Evolutionary conservation across 106 monocot genomes (phyloP).

Genomic region (Cymbidium sinense): DNA sequence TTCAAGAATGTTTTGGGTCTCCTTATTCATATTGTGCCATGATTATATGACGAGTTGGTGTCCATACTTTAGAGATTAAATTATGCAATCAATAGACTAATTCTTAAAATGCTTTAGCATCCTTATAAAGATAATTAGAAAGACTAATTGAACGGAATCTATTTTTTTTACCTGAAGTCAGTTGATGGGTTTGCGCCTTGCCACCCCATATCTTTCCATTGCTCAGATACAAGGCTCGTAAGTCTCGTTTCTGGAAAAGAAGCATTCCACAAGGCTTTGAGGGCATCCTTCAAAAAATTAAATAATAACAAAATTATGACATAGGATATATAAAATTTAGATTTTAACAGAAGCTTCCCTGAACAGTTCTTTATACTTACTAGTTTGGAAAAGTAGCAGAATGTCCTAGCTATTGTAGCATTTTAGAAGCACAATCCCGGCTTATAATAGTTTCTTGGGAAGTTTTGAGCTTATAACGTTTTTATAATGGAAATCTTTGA

Average conservation of each 20-base stretch:
- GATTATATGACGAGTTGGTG: background rate
- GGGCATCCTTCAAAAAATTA: constrained; percentile 54
- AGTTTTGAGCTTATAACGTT: background rate
- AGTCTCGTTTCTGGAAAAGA: constrained; percentile 67
- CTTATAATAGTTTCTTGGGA: background rate
- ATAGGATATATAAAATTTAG: background rate
- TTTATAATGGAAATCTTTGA: background rate
- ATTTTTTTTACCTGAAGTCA: constrained; percentile 60
- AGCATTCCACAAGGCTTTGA: constrained; percentile 65
- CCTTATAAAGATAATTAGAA: background rate
- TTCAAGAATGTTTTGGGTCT: background rate
- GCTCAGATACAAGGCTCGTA: constrained; percentile 59
- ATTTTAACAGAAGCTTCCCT: background rate
- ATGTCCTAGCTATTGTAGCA: background rate
- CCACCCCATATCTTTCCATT: constrained; percentile 99
- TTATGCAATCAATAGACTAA: background rate
- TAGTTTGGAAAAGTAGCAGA: background rate
- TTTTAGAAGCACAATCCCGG: background rate
- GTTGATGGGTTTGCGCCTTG: constrained; percentile 87
- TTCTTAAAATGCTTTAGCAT: background rate
- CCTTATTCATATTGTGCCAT: background rate
- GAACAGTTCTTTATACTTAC: background rate
- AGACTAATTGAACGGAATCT: background rate
- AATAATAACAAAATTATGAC: background rate
- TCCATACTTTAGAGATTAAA: background rate